Percentiles rank a stretch among this genome's conserved stretches.
phyloP scores from a whole-genome alignment of 768 basidiomycete genomes.

The Lepiota venenata region DNA sequence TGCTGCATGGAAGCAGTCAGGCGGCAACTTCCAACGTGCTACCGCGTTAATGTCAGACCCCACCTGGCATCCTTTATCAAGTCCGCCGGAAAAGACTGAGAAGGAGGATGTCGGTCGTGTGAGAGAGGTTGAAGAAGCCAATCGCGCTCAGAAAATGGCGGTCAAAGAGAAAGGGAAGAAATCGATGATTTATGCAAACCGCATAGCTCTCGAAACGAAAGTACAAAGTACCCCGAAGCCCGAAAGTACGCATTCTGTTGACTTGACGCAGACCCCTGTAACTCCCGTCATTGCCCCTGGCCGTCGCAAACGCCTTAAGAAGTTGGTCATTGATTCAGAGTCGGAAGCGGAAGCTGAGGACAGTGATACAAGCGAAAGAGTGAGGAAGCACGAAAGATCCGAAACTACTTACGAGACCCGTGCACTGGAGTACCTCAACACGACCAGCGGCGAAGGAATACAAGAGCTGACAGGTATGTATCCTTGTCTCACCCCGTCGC shows the following conservation, averaged over 20 bases:
- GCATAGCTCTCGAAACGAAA: constrained; percentile 46
- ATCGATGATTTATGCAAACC: constrained; percentile 79
- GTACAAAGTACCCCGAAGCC: constrained; percentile 14
- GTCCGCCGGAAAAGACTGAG: constrained; percentile 22
- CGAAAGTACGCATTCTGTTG: constrained; percentile 5
- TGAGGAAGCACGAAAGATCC: constrained; percentile 26
- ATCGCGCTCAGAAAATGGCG: constrained; percentile 60
- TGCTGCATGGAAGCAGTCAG: constrained; percentile 66
- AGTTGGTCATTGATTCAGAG: constrained; percentile 65
- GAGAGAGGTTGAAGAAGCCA: constrained; percentile 71
- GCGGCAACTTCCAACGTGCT: constrained; percentile 60
- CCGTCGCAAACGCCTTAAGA: constrained; percentile 52
- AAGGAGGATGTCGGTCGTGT: constrained; percentile 55
- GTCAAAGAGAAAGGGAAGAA: constrained; percentile 74
- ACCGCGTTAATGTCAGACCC: constrained; percentile 55
- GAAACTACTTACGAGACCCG: constrained; percentile 41
- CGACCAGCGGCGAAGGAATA: constrained; percentile 54
- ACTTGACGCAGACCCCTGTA: constrained; percentile 36
- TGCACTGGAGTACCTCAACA: constrained; percentile 70
- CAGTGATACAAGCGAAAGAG: constrained; percentile 39
- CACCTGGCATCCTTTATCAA: constrained; percentile 41
- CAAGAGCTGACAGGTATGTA: constrained; percentile 73
- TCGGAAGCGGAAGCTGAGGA: constrained; percentile 55
- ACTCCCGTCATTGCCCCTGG: constrained; percentile 36
- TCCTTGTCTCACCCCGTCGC: neutral